Base-by-base conservation (phyloP, 768 basidiomycete genomes). In the Suillus fuscotomentosus region DNA sequence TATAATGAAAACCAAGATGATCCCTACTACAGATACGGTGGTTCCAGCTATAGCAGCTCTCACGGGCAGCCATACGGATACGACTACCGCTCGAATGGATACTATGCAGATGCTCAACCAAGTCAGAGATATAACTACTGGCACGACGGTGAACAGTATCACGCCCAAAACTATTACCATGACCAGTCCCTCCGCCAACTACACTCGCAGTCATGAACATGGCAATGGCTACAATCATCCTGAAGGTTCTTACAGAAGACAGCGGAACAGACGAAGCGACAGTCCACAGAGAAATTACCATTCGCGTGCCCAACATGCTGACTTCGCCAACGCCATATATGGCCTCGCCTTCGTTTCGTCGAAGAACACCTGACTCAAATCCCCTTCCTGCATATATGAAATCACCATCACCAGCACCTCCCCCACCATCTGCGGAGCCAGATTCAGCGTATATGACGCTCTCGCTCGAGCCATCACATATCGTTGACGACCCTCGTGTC, bases 401-500 rank as follows among this genome's bases (percentile, higher is more conserved):
- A n/a, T 64, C 55, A 31, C 64, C 59, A 41, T 61, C 66, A 7
- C 48, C 67, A 31, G 41, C 64, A 48, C 62, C 65, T 27, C 39
- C 64, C 47, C 57, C 59, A 50, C 36, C 59, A 5, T 34, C 62
- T 10, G 62, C 20, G 38, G 45, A 65, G 22, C 82, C 83, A 0
- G 79, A 76, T 3, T 64, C 73, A 4, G 69, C 38, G 22, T 84
- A 84, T 63, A 71, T 84, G 60, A 63, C 75, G 5, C 51, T 78
- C 43, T 69, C 81, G 10, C 61, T 67, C 8, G 42, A 69, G 38
- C 66, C 74, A 1, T 80, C 82, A 1, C 41, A 66, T 17, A 38
- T 63, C 0, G 62, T 79, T 41, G 34, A 66, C 0, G 69, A 76
- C 7, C 75, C 78, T 0, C 22, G 71, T 3, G 56, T 65, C 17